A percentile compares a stretch with the other conserved stretches of the same genome.
phyloP scores from a whole-genome alignment of 768 basidiomycete species.

The Tylopilus balloui region DNA sequence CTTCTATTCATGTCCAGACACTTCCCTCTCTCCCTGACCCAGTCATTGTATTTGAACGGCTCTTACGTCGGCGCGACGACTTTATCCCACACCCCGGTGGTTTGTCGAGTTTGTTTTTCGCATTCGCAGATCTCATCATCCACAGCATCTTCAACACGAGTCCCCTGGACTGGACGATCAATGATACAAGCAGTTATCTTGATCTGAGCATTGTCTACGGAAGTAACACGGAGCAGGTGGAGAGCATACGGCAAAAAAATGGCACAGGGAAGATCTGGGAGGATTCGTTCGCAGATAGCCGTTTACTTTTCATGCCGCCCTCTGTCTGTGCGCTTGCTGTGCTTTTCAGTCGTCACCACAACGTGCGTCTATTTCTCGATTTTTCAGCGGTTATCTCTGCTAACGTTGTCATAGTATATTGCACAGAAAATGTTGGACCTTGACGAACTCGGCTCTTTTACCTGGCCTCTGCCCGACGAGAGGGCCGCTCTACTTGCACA shows the following conservation, averaged over 20 bases:
- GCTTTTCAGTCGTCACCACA: slow-evolving; percentile 69
- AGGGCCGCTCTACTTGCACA: slow-evolving; percentile 37
- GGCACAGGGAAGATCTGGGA: slow-evolving; percentile 64
- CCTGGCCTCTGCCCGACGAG: slow-evolving; percentile 15
- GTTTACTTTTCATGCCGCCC: slow-evolving; percentile 71
- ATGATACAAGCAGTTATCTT: slow-evolving; percentile 67
- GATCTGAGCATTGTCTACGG: slow-evolving; percentile 77
- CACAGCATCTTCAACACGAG: slow-evolving; percentile 67
- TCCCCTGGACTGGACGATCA: slow-evolving; percentile 45
- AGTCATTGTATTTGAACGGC: slow-evolving; percentile 64
- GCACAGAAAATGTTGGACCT: slow-evolving; percentile 62
- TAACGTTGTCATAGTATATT: slow-evolving; percentile 47
- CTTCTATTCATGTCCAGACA: slow-evolving; percentile 42
- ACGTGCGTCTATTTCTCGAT: slow-evolving; percentile 39
- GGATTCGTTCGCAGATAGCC: slow-evolving; percentile 65
- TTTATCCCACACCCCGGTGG: slow-evolving; percentile 61
- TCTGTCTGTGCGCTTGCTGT: slow-evolving; percentile 63
- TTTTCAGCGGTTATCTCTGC: neutral
- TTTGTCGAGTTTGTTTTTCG: slow-evolving; percentile 70
- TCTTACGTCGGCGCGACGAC: slow-evolving; percentile 42
- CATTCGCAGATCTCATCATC: slow-evolving; percentile 73
- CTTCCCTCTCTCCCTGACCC: slow-evolving; percentile 56
- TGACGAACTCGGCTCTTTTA: slow-evolving; percentile 57
- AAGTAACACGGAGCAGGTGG: slow-evolving; percentile 42
- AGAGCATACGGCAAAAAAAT: slow-evolving; percentile 54